Evolutionary conservation across 352 stramenopile genomes (phyloP).

Genomic region (Phytophthora citrophthora): DNA sequence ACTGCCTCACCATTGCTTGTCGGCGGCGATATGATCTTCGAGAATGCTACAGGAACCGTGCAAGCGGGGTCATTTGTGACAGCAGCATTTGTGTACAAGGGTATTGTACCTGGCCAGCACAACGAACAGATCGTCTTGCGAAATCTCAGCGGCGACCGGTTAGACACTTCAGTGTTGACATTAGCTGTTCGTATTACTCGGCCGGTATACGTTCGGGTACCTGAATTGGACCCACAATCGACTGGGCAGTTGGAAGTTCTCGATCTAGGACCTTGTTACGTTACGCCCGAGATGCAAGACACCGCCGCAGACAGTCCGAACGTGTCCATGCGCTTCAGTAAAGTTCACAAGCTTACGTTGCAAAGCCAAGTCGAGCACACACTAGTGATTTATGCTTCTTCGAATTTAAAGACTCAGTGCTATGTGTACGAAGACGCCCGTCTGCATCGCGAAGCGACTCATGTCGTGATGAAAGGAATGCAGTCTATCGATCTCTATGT

Average conservation of each 20-base stretch:
- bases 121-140: conserved; percentile 80
- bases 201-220: conserved; percentile 86
- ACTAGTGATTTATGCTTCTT: conserved; percentile 80
- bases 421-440: conserved; percentile 86
- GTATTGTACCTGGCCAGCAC: conserved; percentile 69
- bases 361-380: conserved; percentile 81
- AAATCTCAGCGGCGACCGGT: conserved; percentile 81
- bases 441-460: conserved; percentile 72
- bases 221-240: conserved; percentile 77
- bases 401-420: conserved; percentile 90
- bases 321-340: conserved; percentile 82
- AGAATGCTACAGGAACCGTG: conserved; percentile 76
- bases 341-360: conserved; percentile 86
- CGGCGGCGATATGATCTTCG: conserved; percentile 73
- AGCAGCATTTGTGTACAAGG: conserved; percentile 78
- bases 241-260: conserved; percentile 80
- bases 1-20: conserved; percentile 28
- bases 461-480: conserved; percentile 76
- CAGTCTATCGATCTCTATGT: conserved; percentile 77
- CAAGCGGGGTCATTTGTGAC: conserved; percentile 50
- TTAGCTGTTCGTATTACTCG: conserved; percentile 72
- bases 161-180: conserved; percentile 76
- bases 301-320: conserved; percentile 78
- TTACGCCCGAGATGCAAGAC: conserved; percentile 87
- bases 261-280: conserved; percentile 82